Percentiles rank a stretch among this genome's conserved stretches.
phyloP scores from a whole-genome alignment of 805 yeast species.

The Ascoidea asiatica region DNA sequence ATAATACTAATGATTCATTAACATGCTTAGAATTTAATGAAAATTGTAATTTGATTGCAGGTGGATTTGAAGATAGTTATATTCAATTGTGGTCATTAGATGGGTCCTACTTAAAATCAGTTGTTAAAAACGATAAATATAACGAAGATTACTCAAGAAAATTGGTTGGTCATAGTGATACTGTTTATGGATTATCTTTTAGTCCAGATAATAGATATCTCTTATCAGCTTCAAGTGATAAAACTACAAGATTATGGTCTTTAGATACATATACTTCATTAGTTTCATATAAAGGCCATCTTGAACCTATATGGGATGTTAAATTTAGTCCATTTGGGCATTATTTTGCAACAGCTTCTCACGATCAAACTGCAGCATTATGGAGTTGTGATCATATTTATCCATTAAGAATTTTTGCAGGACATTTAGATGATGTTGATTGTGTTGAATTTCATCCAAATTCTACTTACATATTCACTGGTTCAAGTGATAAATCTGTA shows the following conservation, averaged over 20 bases:
- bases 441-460: conserved; percentile 93
- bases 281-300: conserved; percentile 93
- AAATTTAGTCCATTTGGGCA: conserved; percentile 91
- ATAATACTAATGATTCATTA: conserved; percentile 81
- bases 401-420: conserved; percentile 92
- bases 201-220: conserved; percentile 81
- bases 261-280: conserved; percentile 79
- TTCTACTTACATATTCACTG: conserved; percentile 87
- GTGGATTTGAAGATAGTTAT: conserved; percentile 87
- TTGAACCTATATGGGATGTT: conserved; percentile 96
- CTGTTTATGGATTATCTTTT: conserved; percentile 83
- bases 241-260: conserved; percentile 88
- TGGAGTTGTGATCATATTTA: conserved; percentile 98
- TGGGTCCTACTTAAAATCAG: conserved; percentile 68
- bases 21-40: conserved; percentile 80
- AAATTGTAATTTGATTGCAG: conserved; percentile 79
- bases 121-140: conserved; percentile 39
- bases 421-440: conserved; percentile 94
- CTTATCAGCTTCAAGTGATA: conserved; percentile 79
- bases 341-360: conserved; percentile 96
- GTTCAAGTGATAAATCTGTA: conserved; percentile 89
- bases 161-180: conserved; percentile 86
- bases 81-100: conserved; percentile 89
- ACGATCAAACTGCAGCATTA: conserved; percentile 91
- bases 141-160: conserved; percentile 29